Conservation (phyloP, 2,329 filamentous ascomycete species). For the Cyphellophora attinorum region DNA sequence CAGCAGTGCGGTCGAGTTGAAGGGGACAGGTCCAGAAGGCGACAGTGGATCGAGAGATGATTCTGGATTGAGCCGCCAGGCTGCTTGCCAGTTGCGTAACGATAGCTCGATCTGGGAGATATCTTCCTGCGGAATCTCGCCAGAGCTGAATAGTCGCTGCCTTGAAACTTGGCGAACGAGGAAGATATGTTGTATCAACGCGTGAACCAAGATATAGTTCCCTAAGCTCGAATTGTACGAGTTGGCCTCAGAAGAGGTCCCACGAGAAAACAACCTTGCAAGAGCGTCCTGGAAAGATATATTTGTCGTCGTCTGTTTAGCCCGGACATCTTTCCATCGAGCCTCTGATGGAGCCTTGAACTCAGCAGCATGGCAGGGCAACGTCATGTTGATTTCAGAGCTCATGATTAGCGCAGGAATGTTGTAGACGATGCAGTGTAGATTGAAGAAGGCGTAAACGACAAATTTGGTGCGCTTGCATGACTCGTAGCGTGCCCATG, state of each 20-base stretch:
- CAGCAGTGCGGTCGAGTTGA: conserved; percentile 55
- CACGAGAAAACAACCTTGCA: conserved; percentile 12
- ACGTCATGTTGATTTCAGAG: conserved; percentile 26
- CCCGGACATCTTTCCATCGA: conserved; percentile 24
- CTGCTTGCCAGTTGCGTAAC: conserved; percentile 30
- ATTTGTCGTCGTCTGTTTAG: conserved; percentile 20
- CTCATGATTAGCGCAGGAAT: conserved; percentile 27
- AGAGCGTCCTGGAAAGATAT: conserved; percentile 27
- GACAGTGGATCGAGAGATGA: conserved; percentile 23
- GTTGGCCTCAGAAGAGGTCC: conserved; percentile 5
- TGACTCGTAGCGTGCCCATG: conserved; percentile 28
- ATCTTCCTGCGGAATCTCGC: conserved; percentile 28
- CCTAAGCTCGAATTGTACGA: conserved; percentile 42
- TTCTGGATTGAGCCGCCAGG: conserved; percentile 30
- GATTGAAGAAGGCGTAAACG: conserved; percentile 28
- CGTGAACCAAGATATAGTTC: conserved; percentile 63
- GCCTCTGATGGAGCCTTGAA: conserved; percentile 24
- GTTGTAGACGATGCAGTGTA: conserved; percentile 30
- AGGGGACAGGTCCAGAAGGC: conserved; percentile 51
- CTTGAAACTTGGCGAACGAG: conserved; percentile 41
- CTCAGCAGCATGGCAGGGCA: conserved; percentile 28
- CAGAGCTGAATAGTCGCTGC: conserved; percentile 23
- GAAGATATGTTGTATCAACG: conserved; percentile 63
- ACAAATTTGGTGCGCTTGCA: conserved; percentile 27
- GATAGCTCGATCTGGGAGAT: conserved; percentile 34